These are phyloP conservation scores for Rutidosis leptorrhynchoides DNA, from an alignment of 129 eudicot species.

Conservation along the genomic window DNA sequence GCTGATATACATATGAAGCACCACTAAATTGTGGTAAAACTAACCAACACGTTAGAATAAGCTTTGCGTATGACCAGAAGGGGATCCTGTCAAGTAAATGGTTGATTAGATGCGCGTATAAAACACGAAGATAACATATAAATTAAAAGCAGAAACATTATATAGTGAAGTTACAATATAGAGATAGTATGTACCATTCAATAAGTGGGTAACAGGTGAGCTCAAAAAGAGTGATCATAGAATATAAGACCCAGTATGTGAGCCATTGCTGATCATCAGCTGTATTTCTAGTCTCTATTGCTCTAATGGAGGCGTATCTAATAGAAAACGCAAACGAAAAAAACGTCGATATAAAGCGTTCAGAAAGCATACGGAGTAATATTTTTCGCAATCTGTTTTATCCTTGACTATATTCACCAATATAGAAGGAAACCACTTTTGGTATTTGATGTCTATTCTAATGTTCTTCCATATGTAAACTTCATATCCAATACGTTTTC, in stretches of 20 bases:
- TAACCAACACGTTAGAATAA: slow-evolving; percentile 87
- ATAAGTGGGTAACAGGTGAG: slow-evolving; percentile 73
- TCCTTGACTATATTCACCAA: not conserved
- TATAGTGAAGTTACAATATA: not conserved
- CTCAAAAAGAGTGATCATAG: slow-evolving; percentile 91
- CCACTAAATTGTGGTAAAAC: slow-evolving; percentile 93
- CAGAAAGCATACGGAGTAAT: not conserved
- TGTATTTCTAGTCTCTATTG: slow-evolving; percentile 78
- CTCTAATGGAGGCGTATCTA: slow-evolving; percentile 89
- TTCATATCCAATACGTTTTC: not conserved
- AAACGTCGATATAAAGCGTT: not conserved
- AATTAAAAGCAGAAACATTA: no score
- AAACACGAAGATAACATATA: not conserved
- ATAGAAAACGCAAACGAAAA: not conserved
- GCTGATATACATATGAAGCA: slow-evolving; percentile 84
- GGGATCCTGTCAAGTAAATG: slow-evolving; percentile 58
- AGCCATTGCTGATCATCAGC: slow-evolving; percentile 95
- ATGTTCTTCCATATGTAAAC: not conserved
- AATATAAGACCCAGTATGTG: slow-evolving; percentile 91
- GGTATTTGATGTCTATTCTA: not conserved
- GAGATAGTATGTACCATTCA: slow-evolving; percentile 62
- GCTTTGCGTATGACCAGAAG: slow-evolving; percentile 89
- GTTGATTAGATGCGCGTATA: not conserved
- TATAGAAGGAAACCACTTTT: not conserved
- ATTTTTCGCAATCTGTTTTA: not conserved